Base-by-base conservation (phyloP, 345 rosid genomes). In the Mangifera indica region DNA sequence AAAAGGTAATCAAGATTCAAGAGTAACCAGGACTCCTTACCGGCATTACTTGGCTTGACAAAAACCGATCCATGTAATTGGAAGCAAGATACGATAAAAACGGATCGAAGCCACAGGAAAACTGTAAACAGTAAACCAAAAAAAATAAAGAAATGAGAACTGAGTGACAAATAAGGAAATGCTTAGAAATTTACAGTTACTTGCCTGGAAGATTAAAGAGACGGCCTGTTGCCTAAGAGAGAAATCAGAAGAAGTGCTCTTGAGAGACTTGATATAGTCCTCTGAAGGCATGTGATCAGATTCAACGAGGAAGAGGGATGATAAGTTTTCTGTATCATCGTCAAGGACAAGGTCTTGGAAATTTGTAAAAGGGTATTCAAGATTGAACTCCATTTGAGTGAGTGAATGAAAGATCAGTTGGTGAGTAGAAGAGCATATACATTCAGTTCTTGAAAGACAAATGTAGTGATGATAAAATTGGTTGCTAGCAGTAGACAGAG, bases 31-130 rank as follows among this genome's bases (percentile, higher is more conserved):
- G 32, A 29, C 32, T 49, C 10, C 48, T 80, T 88, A 92, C 98
- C 85, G 66, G 87, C 55, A 81, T 79, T 70, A 62, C 84, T 79
- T 84, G 90, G 75, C 73, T 80, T 6, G 93, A 87, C 56, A 93
- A 61, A 82, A 89, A 90, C 71, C 98, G 86, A 80, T 93, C 98
- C 42, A 93, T 81, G 77, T 93, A 93, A 79, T 90, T 93, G 22
- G 84, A 81, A 12, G 97, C 94, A 49, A 93, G 93, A 79, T 90
- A 93, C 52, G 88, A 73, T 59, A 85, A 26, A 69, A 81, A 77
- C 7, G 87, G 87, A 56, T 84, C 87, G 55, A 71, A 71, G 54
- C 65, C 44, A 69, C 75, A 49, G 72, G 32, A 29, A 29, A 81
- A 60, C 92, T 81, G 85, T 69, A 76, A 74, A 24, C 37, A n/a